These are phyloP conservation scores for Aphelidium insulamus DNA, from an alignment of 371 early-diverging fungal species.

Conservation along the genomic window DNA sequence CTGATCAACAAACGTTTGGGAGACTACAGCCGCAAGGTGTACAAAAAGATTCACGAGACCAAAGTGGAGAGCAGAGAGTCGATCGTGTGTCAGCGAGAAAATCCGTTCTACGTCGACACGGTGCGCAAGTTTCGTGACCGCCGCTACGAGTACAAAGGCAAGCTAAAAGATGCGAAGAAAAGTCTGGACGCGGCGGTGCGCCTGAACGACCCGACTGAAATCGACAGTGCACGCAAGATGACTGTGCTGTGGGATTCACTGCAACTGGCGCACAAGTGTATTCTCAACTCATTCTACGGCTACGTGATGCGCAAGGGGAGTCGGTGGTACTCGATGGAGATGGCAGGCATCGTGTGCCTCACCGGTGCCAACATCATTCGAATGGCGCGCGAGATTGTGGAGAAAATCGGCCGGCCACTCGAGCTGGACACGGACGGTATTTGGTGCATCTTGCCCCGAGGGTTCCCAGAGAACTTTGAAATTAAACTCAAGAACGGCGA, in stretches of 20 bases:
- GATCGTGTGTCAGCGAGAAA: constrained; percentile 94
- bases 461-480: constrained; percentile 78
- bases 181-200: constrained; percentile 43
- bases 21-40: constrained; percentile 79
- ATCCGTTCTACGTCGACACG: constrained; percentile 97
- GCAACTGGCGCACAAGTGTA: constrained; percentile 97
- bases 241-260: constrained; percentile 90
- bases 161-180: constrained; percentile 75
- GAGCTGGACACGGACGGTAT: constrained; percentile 99
- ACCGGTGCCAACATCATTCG: constrained; percentile 96
- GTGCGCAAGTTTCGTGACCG: constrained; percentile 95
- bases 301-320: constrained; percentile 99
- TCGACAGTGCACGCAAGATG: constrained; percentile 78
- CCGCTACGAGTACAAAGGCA: constrained; percentile 92
- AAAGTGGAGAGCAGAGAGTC: constrained; percentile 58
- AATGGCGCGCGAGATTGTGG: constrained; percentile 79
- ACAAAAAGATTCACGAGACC: constrained; percentile 57
- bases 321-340: constrained; percentile 99
- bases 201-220: constrained; percentile 38
- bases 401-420: constrained; percentile 85
- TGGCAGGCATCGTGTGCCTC: constrained; percentile 98
- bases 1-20: constrained; percentile 57
- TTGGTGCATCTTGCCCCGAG: constrained; percentile 92
- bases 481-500: constrained; percentile 62
- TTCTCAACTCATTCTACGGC: constrained; percentile 97